Base-by-base conservation (phyloP, 2,329 filamentous ascomycete genomes). In the Coniochaeta sp. region DNA sequence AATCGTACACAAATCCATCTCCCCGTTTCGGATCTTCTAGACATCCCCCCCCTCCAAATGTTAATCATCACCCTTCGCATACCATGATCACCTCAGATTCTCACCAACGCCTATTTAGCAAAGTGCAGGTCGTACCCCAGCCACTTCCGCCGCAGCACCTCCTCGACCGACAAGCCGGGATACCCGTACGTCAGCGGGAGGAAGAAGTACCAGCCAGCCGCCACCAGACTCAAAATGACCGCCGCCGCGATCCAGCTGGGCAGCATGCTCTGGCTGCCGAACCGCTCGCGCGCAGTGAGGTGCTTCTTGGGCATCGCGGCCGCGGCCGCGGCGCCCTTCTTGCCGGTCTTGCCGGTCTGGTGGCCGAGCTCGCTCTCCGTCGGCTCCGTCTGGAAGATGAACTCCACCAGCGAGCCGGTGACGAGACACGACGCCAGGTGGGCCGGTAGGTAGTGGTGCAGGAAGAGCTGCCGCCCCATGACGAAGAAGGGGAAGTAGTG, bases 401-500 rank as follows among this genome's bases (percentile, higher is more conserved):
- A 99, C 73, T 99, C 95, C 22, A 99, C 79, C 22, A 99, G 81
- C 24, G 93, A 91, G 57, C 95, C 95, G 0, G 95, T 90, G 24
- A 99, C 93, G 40, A 99, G 83, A 31, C 87, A 87, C 7, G 92
- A 96, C 1, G 95, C 93, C 12, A 99, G 82, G 71, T 99, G 95
- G 1, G 95, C 91, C 0, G 95, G 95, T 3, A 99, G 85, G 72
- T 99, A 99, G 76, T 99, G 95, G 75, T 99, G 95, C 67, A 99
- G 77, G 86, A 99, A 99, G 65, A 97, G 87, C 74, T 99, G 93
- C 68, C 93, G 92, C 61, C 93, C 93, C 93, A 99, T 99, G 64
- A 97, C 86, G 79, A 87, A 99, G 81, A 99, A 99, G 58, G 93
- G 93, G 74, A 96, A 86, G 80, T 97, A 99, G 74, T 99, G 95